Conservation (phyloP, 345 rosid genomes). For the Eucalyptus pauciflora region DNA sequence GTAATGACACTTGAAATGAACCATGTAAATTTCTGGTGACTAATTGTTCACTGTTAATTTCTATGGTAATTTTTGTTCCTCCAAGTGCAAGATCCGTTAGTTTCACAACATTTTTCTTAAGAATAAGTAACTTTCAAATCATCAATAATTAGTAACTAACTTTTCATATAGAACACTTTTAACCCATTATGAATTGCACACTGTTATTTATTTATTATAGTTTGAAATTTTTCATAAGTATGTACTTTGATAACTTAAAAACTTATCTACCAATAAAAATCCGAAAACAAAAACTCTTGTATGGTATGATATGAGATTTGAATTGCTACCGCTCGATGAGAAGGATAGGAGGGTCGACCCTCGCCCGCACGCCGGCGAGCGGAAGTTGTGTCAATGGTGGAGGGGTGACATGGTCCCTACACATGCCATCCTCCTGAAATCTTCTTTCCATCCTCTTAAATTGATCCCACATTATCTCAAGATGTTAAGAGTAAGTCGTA, state of each 20-base stretch:
- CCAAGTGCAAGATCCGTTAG: neutral
- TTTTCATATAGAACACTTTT: neutral
- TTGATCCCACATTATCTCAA: neutral
- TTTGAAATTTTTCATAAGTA: neutral
- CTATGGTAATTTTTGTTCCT: neutral
- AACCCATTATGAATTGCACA: neutral
- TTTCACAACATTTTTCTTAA: neutral
- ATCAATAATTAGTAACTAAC: neutral
- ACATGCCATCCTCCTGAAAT: neutral
- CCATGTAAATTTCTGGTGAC: accelerated
- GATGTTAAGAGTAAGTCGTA: neutral
- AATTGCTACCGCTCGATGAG: neutral
- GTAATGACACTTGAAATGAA: neutral
- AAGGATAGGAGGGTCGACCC: neutral
- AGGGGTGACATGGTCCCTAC: neutral
- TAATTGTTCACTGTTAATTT: neutral
- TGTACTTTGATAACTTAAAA: neutral
- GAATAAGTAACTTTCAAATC: neutral
- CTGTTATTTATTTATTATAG: neutral
- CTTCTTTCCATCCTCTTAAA: neutral
- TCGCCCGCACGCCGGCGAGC: accelerated
- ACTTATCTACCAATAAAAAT: neutral
- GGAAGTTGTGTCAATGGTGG: neutral
- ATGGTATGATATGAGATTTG: neutral
- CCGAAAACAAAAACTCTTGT: neutral